Evolutionary conservation across 805 yeast genomes (phyloP), one percentile per base, ranked within the genome.

Genomic region (Metschnikowia chrysomelidarum): DNA sequence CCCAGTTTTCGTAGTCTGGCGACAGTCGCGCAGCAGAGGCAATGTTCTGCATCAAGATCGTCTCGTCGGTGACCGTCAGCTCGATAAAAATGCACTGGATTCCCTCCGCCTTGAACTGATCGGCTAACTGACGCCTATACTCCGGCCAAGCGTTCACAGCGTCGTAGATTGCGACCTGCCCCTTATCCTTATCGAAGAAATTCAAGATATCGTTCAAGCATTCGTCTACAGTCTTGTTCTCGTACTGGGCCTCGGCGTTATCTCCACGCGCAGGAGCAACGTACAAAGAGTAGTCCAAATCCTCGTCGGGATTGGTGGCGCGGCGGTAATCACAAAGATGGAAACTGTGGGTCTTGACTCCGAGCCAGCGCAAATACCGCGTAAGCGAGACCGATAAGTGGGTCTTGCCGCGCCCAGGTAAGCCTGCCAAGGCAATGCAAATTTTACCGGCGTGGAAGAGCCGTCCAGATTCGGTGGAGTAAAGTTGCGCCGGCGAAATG

Each of bases 371-470:
- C 47, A 94, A 69, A 59, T 89, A 93, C 40, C 98, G 75, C 4
- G 96, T 87, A 45, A 93, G 71, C 10, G 95, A 82, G 24, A 91
- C 97, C 5, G 96, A 83, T 32, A 91, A 69, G 56, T 88, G 87
- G 1, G 98, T 93, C 57, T 93, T 93, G 2, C 98, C 97, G 30
- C 98, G 73, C 1, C 96, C 98, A 2, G 98, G 98, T 41, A 89
- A 69, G 0, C 98, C 98, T 4, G 86, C 91, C 47, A 93, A 71
- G 4, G 84, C 87, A 34, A 93, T 82, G 50, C 95, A 78, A 27
- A 93, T 79, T 51, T 87, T 85, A 3, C 98, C 98, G 4, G 98
- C 98, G 53, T 93, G 98, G 64, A 87, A 93, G 50, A 93, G 69
- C 45, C 87, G 75, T 0, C 98, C 98, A 0, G 89, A 78, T 39